These are phyloP conservation scores for Herpetomonas tarakana DNA, from an alignment of 208 protist species.

Conservation along the genomic window DNA sequence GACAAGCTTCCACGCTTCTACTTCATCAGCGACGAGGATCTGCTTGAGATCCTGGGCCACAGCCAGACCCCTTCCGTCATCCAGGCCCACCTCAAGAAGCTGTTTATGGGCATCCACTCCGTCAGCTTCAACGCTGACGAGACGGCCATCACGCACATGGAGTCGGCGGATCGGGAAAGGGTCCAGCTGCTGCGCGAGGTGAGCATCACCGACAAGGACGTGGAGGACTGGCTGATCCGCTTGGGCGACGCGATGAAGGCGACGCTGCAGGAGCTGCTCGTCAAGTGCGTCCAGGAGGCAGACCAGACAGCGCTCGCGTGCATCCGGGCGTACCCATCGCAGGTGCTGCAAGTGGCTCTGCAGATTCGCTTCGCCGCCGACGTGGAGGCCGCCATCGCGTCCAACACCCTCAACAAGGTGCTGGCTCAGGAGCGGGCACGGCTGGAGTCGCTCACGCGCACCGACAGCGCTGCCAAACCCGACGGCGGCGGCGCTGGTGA, in stretches of 20 bases:
- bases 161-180: constrained; percentile 83
- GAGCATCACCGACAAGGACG: constrained; percentile 82
- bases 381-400: constrained; percentile 62
- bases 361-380: constrained; percentile 81
- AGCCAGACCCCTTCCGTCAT: constrained; percentile 91
- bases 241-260: constrained; percentile 86
- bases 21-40: constrained; percentile 98
- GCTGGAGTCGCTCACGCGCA: constrained; percentile 62
- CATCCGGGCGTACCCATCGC: constrained; percentile 79
- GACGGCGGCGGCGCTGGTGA: constrained; percentile 35
- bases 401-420: constrained; percentile 29
- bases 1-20: constrained; percentile 95
- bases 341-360: constrained; percentile 83
- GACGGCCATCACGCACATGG: constrained; percentile 88
- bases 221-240: constrained; percentile 93
- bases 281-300: constrained; percentile 42
- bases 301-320: constrained; percentile 35
- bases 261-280: constrained; percentile 74
- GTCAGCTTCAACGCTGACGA: constrained; percentile 79
- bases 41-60: constrained; percentile 97
- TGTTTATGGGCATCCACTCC: constrained; percentile 93
- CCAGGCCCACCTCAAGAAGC: constrained; percentile 92
- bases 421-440: constrained; percentile 31
- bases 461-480: neutral
- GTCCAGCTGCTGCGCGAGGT: constrained; percentile 72